Conservation (phyloP, 2,329 filamentous ascomycete species). For the Phialemonium atrogriseum region DNA sequence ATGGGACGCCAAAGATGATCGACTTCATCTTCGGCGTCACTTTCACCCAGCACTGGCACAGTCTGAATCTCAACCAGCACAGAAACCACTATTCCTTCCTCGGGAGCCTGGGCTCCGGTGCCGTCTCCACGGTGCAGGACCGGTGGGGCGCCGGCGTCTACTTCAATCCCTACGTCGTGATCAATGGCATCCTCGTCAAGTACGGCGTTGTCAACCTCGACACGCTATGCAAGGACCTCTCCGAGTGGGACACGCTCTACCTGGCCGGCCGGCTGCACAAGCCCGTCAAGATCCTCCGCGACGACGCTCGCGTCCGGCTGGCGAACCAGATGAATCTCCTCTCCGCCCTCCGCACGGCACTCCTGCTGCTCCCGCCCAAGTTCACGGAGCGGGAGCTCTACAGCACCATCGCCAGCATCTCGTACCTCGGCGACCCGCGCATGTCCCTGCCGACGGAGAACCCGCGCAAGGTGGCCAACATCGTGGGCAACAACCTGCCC, state of each 20-base stretch:
- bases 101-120: slow-evolving; percentile 72
- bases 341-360: slow-evolving; percentile 80
- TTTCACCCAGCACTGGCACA: slow-evolving; percentile 95
- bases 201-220: slow-evolving; percentile 95
- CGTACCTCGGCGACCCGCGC: slow-evolving; percentile 91
- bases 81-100: slow-evolving; percentile 87
- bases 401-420: slow-evolving; percentile 82
- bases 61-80: slow-evolving; percentile 80
- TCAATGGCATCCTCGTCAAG: slow-evolving; percentile 94
- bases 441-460: slow-evolving; percentile 90
- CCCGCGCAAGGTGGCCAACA: slow-evolving; percentile 86
- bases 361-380: slow-evolving; percentile 72
- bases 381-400: slow-evolving; percentile 89
- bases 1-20: slow-evolving; percentile 89
- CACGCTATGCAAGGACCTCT: slow-evolving; percentile 78
- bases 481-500: slow-evolving; percentile 81
- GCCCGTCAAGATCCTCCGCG: slow-evolving; percentile 92
- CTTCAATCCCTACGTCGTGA: slow-evolving; percentile 91
- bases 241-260: slow-evolving; percentile 89
- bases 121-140: slow-evolving; percentile 81
- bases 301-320: slow-evolving; percentile 84
- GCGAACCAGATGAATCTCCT: slow-evolving; percentile 95
- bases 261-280: slow-evolving; percentile 95
- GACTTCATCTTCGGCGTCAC: slow-evolving; percentile 97
- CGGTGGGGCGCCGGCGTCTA: slow-evolving; percentile 88